These are phyloP conservation scores for Trichosanthes truncata DNA, from an alignment of 306 rosid genomes.

Conservation along the genomic window DNA sequence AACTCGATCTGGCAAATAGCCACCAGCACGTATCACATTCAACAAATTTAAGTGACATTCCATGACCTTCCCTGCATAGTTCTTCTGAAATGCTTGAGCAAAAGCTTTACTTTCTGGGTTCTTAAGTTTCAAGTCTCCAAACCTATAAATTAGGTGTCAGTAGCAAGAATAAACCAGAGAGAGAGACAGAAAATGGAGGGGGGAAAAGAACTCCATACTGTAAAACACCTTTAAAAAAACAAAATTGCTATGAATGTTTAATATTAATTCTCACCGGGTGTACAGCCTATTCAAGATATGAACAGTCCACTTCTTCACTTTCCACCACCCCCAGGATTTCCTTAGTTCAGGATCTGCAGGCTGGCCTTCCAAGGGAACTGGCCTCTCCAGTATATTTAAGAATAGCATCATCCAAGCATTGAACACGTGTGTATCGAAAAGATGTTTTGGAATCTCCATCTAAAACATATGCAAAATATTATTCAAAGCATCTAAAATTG, in stretches of 20 bases:
- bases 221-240: not conserved
- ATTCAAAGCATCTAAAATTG: not conserved
- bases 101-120: constrained; percentile 86
- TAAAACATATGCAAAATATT: constrained; percentile 25
- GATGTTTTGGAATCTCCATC: constrained; percentile 96
- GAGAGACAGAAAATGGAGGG: not conserved
- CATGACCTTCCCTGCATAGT: constrained; percentile 79
- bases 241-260: not conserved
- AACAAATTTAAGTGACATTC: constrained; percentile 83
- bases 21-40: constrained; percentile 74
- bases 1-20: constrained; percentile 90
- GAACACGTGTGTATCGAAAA: constrained; percentile 69
- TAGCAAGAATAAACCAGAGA: not conserved
- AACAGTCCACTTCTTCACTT: constrained; percentile 98
- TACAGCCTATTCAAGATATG: constrained; percentile 85
- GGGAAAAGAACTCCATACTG: not conserved
- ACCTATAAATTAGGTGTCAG: constrained; percentile 27
- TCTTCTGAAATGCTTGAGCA: constrained; percentile 93
- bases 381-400: constrained; percentile 75
- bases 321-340: constrained; percentile 99
- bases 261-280: constrained; percentile 49
- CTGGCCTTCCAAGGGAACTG: constrained; percentile 90
- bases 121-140: constrained; percentile 93
- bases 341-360: constrained; percentile 74
- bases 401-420: constrained; percentile 93